phyloP scores from a whole-genome alignment of 2,329 filamentous ascomycete species.

The Cryphonectria japonica region DNA sequence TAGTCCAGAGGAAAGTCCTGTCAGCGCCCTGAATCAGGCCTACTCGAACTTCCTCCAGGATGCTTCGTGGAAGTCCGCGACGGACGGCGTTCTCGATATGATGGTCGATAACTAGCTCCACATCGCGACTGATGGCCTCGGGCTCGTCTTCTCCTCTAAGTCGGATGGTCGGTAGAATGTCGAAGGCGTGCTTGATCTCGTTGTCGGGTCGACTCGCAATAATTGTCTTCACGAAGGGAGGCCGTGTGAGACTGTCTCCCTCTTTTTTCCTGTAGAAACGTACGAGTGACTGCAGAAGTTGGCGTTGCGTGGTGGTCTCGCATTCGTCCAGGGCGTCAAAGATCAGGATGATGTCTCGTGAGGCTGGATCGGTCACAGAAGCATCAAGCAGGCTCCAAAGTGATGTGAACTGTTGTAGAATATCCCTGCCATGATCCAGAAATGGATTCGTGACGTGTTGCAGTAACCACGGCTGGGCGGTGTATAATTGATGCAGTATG shows the following conservation, averaged over 20 bases:
- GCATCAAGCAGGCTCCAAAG: constrained; percentile 18
- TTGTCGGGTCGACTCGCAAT: constrained; percentile 31
- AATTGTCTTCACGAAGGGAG: constrained; percentile 29
- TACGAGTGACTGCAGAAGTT: constrained; percentile 24
- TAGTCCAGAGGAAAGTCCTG: constrained; percentile 34
- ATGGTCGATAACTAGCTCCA: constrained; percentile 27
- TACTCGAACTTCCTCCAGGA: constrained; percentile 23
- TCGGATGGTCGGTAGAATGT: constrained; percentile 26
- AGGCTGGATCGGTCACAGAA: constrained; percentile 6
- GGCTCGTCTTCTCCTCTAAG: constrained; percentile 31
- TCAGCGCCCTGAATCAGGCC: constrained; percentile 30
- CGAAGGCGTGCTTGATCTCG: constrained; percentile 31
- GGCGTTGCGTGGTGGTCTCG: constrained; percentile 16
- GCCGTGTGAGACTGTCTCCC: constrained; percentile 12
- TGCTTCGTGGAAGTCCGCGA: constrained; percentile 23
- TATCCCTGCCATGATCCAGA: constrained; percentile 7
- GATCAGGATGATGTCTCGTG: constrained; percentile 30
- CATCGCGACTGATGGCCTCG: constrained; percentile 29
- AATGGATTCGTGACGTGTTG: constrained; percentile 1
- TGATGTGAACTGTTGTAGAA: constrained; percentile 9
- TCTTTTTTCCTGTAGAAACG: constrained; percentile 17
- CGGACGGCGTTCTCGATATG: constrained; percentile 27
- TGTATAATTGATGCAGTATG: constrained; percentile 29
- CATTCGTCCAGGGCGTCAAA: constrained; percentile 33
- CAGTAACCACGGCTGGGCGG: constrained; percentile 15